Base-by-base conservation (phyloP, 257 asterid genomes). In the Solanum tarijense region DNA sequence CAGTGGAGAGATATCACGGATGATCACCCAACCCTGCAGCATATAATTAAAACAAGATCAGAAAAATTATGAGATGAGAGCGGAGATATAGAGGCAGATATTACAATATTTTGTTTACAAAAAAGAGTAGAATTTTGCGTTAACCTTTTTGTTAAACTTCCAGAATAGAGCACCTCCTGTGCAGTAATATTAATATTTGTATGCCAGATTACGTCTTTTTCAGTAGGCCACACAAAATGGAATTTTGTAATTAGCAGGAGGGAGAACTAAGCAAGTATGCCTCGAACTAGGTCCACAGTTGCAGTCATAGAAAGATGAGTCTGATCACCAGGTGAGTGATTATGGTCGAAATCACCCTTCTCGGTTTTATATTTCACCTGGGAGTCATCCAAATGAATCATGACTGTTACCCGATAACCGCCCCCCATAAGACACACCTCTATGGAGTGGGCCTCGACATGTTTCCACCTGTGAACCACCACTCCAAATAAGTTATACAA, bases 101-200 rank as follows among this genome's bases (percentile, higher is more conserved):
- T 76, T 34, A 21, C 83, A 83, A 88, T 55, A 21, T 27, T 73
- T 31, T 71, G 41, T 71, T 71, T 16, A 16, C n/a, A 14, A 20
- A 65, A 83, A 20, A 36, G 39, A 78, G 58, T 38, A 72, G 79
- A 71, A 86, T 39, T 88, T 89, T 18, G 65, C 62, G 81, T 93
- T 38, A 0, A 38, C 41, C 41, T 38, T 38, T 38, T 38, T 0
- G 41, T 38, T 38, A 38, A 38, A 90, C 98, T 96, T 83, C 98
- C 99, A 21, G 98, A 97, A 60, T 97, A 94, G 55, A 95, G 91
- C 87, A 96, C 98, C 92, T 96, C 98, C 88, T 94, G 99, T 12
- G 99, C 97, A 18, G 99, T 96, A 87, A 95, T 95, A 88, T 96
- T 95, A 83, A 97, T 98, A 91, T 96, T 94, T 34, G 96, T 94